These are phyloP conservation scores for Malassezia caprae DNA, from an alignment of 1,284 basidiomycete species.

Conservation along the genomic window DNA sequence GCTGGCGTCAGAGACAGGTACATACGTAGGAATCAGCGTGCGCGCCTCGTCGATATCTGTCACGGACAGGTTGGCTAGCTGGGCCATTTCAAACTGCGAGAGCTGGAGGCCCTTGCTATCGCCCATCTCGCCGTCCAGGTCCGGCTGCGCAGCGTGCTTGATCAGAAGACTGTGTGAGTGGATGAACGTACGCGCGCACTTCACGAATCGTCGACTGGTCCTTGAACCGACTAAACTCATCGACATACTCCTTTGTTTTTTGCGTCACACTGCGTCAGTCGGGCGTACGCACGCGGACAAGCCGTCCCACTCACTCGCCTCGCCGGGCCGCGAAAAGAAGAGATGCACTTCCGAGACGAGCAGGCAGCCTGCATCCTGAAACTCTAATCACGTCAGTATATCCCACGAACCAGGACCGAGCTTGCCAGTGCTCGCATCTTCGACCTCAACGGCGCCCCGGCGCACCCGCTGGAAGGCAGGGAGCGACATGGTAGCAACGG, in stretches of 20 bases:
- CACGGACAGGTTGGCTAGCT: conserved; percentile 80
- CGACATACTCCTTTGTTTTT: conserved; percentile 82
- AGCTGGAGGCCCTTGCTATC: conserved; percentile 59
- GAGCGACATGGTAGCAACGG: conserved; percentile 3
- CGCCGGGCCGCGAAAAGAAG: conserved; percentile 65
- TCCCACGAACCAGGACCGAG: conserved; percentile 22
- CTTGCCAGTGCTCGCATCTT: conserved; percentile 31
- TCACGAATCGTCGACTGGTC: conserved; percentile 74
- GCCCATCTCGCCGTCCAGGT: conserved; percentile 22
- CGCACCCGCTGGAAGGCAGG: conserved; percentile 20
- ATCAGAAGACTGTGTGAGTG: conserved; percentile 21
- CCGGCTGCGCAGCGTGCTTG: conserved; percentile 20
- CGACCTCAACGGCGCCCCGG: conserved; percentile 26
- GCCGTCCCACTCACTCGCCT: conserved; percentile 66
- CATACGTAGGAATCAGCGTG: conserved; percentile 67
- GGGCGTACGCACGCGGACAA: conserved; percentile 54
- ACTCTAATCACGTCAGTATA: conserved; percentile 55
- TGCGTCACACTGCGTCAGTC: conserved; percentile 59
- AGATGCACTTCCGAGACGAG: conserved; percentile 84
- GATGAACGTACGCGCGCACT: conserved; percentile 65
- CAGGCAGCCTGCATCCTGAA: conserved; percentile 78
- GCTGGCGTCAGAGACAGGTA: conserved; percentile 49
- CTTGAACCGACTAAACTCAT: conserved; percentile 78
- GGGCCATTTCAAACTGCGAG: conserved; percentile 81
- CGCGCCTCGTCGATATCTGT: conserved; percentile 80